Evolutionary conservation across 1,284 basidiomycete species (phyloP).

Genomic region (Ganoderma resinaceum): DNA sequence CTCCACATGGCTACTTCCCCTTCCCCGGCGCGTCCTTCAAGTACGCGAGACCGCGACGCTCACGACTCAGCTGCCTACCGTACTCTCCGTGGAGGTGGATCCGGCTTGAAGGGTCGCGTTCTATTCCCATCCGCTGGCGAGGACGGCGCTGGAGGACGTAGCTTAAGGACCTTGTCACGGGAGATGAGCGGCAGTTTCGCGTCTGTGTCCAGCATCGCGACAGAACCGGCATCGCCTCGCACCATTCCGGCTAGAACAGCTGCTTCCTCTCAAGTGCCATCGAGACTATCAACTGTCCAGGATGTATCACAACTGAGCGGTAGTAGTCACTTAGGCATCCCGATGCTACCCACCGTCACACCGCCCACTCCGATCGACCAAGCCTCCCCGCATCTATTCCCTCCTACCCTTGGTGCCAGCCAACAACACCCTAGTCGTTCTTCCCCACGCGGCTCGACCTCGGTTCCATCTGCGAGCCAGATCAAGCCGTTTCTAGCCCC

Average conservation of each 20-base stretch:
- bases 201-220: constrained; percentile 37
- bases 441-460: neutral
- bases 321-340: constrained; percentile 26
- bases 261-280: constrained; percentile 3
- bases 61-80: constrained; percentile 63
- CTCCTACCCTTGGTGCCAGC: constrained; percentile 30
- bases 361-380: constrained; percentile 48
- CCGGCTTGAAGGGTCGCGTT: constrained; percentile 69
- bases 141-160: constrained; percentile 31
- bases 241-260: constrained; percentile 22
- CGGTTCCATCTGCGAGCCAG: constrained; percentile 5
- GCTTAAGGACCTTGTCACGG: constrained; percentile 36
- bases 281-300: constrained; percentile 13
- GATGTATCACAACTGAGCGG: constrained; percentile 6
- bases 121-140: constrained; percentile 58
- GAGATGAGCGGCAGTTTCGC: constrained; percentile 41
- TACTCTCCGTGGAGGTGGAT: constrained; percentile 52
- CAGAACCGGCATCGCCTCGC: constrained; percentile 35
- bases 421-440: constrained; percentile 15
- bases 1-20: constrained; percentile 82
- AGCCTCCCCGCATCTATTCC: constrained; percentile 37
- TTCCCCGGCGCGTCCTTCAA: constrained; percentile 68
- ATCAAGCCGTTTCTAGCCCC: constrained; percentile 40
- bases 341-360: constrained; percentile 38
- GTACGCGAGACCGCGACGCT: constrained; percentile 53